phyloP scores from a whole-genome alignment of 208 protist species.

The Eutreptiella sp. region DNA sequence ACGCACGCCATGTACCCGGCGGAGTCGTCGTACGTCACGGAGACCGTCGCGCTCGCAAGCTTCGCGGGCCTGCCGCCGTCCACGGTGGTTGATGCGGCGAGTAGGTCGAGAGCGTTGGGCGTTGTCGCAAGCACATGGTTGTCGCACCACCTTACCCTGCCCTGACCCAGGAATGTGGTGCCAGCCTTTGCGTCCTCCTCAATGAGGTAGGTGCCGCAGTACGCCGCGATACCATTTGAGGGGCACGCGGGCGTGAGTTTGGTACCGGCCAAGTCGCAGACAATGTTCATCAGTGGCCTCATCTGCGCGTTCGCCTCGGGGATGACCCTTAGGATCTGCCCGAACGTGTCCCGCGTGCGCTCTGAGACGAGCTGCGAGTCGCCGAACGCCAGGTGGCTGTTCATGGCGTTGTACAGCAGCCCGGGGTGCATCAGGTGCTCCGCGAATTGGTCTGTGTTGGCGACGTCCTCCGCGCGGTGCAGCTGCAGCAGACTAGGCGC shows the following conservation, averaged over 20 bases:
- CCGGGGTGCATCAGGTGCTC: constrained; percentile 63
- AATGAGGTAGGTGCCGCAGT: constrained; percentile 67
- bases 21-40: constrained; percentile 67
- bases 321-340: constrained; percentile 39
- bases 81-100: constrained; percentile 33
- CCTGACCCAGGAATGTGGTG: constrained; percentile 57
- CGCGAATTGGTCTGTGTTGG: constrained; percentile 46
- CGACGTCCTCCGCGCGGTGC: constrained; percentile 21
- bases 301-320: constrained; percentile 17
- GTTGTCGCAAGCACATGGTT: constrained; percentile 63
- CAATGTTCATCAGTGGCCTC: constrained; percentile 44
- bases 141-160: constrained; percentile 58
- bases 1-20: constrained; percentile 53
- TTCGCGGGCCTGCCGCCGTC: constrained; percentile 6
- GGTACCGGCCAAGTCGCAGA: constrained; percentile 50
- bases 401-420: constrained; percentile 74
- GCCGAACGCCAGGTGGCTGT: constrained; percentile 83
- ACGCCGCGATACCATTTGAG: constrained; percentile 57
- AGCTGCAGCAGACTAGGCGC: constrained; percentile 22
- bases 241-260: constrained; percentile 59
- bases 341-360: constrained; percentile 49
- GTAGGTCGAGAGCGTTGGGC: constrained; percentile 31
- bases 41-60: constrained; percentile 44
- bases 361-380: constrained; percentile 81
- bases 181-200: constrained; percentile 56